phyloP scores from a whole-genome alignment of 768 basidiomycete genomes.

The Chiua virens region DNA sequence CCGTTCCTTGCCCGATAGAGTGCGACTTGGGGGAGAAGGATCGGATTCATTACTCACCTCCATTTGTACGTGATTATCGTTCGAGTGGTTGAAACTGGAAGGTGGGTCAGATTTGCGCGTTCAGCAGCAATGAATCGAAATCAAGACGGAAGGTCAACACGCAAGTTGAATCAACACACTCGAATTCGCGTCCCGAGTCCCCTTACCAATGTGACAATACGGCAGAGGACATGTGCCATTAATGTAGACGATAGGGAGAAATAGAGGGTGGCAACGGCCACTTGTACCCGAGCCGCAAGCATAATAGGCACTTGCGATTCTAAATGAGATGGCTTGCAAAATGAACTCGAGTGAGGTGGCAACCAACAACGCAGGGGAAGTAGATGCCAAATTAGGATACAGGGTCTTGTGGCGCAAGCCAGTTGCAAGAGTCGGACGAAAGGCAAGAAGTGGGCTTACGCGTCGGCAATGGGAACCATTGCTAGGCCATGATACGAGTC shows the following conservation, averaged over 20 bases:
- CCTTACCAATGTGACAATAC: not conserved
- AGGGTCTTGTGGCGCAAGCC: conserved; percentile 18
- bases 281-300: conserved; percentile 7
- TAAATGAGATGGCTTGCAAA: conserved; percentile 13
- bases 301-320: conserved; percentile 17
- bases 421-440: conserved; percentile 5
- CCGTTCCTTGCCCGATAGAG: conserved; percentile 16
- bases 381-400: conserved; percentile 6
- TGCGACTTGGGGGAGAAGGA: conserved; percentile 16
- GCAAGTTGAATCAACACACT: not conserved
- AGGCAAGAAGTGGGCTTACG: conserved; percentile 44
- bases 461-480: conserved; percentile 85
- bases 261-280: conserved; percentile 21
- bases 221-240: conserved; percentile 4
- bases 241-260: conserved; percentile 10
- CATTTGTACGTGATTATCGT: conserved; percentile 70
- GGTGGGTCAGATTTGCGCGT: conserved; percentile 14
- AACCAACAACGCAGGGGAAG: conserved; percentile 7
- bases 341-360: conserved; percentile 16
- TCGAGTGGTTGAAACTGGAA: conserved; percentile 69
- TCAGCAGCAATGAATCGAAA: not conserved
- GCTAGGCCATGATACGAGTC: conserved; percentile 79
- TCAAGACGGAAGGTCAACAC: not conserved
- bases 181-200: not conserved
- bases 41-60: conserved; percentile 48